A percentile compares a stretch with the other conserved stretches of the same genome.
Evolutionary conservation across 2,329 filamentous ascomycete species (phyloP).

Genomic region (Botrytis galanthina): DNA sequence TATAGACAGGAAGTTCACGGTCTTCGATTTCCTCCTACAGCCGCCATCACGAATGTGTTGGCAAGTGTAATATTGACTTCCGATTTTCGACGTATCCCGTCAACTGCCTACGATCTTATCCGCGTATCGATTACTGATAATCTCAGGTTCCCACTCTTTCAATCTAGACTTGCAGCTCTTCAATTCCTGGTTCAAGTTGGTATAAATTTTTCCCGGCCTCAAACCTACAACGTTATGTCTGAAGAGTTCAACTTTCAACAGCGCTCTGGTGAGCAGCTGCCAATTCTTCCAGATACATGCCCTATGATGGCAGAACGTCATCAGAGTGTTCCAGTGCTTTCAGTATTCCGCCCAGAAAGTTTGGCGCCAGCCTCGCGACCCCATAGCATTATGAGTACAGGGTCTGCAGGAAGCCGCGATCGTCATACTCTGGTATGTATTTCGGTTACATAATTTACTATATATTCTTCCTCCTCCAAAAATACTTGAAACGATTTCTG

Average conservation of each 20-base stretch:
- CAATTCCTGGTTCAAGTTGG: not conserved
- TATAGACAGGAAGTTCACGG: not conserved
- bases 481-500: not conserved
- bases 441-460: not conserved
- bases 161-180: not conserved
- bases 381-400: constrained; percentile 24
- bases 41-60: constrained; percentile 5
- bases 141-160: not conserved
- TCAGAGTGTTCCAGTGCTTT: constrained; percentile 8
- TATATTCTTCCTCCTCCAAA: not conserved
- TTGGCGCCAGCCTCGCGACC: constrained; percentile 5
- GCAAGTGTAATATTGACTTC: constrained; percentile 17
- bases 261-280: not conserved
- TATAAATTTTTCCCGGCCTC: not conserved
- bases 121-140: constrained; percentile 1
- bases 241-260: constrained; percentile 19
- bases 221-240: constrained; percentile 7
- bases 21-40: not conserved
- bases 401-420: constrained; percentile 21
- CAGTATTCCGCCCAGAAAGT: constrained; percentile 7
- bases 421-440: constrained; percentile 24
- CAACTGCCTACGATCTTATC: not conserved
- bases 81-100: not conserved
- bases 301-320: constrained; percentile 23
- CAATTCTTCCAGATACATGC: not conserved